These are phyloP conservation scores for Blepharisma japonicum DNA, from an alignment of 73 alveolate species.

Conservation along the genomic window DNA sequence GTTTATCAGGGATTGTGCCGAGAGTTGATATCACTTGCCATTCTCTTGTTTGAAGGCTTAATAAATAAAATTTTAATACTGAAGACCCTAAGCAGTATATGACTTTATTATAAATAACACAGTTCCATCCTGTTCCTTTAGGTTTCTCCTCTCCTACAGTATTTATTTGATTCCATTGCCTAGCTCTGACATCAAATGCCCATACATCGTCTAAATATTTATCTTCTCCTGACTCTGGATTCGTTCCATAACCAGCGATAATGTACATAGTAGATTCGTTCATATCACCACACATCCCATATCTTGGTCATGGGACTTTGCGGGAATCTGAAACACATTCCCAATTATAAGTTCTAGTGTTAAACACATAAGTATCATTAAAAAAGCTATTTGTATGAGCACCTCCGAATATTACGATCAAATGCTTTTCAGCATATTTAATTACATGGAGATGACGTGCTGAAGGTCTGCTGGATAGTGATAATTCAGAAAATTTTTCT, in stretches of 20 bases:
- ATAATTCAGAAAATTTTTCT: background rate
- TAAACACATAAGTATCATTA: background rate
- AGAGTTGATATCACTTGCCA: background rate
- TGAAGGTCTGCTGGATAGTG: slow-evolving; percentile 16
- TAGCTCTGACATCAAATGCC: background rate
- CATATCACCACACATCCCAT: slow-evolving; percentile 24
- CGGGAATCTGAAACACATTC: slow-evolving; percentile 5
- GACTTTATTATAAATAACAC: background rate
- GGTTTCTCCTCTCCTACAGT: background rate
- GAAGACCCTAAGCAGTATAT: background rate
- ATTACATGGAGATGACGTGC: background rate
- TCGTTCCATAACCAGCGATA: background rate
- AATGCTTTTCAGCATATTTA: background rate
- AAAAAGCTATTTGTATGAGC: background rate
- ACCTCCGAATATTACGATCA: slow-evolving; percentile 7
- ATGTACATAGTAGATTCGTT: background rate
- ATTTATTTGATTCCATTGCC: background rate
- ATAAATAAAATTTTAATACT: background rate
- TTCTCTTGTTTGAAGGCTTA: background rate
- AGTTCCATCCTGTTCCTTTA: background rate
- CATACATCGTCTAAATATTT: background rate
- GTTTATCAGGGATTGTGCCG: slow-evolving; percentile 4
- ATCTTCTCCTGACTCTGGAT: background rate
- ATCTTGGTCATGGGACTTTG: background rate
- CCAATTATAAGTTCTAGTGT: slow-evolving; percentile 11